A percentile compares a stretch with the other conserved stretches of the same genome.
Conservation (phyloP, 2,329 filamentous ascomycete species). For the Scytalidium sp. region DNA sequence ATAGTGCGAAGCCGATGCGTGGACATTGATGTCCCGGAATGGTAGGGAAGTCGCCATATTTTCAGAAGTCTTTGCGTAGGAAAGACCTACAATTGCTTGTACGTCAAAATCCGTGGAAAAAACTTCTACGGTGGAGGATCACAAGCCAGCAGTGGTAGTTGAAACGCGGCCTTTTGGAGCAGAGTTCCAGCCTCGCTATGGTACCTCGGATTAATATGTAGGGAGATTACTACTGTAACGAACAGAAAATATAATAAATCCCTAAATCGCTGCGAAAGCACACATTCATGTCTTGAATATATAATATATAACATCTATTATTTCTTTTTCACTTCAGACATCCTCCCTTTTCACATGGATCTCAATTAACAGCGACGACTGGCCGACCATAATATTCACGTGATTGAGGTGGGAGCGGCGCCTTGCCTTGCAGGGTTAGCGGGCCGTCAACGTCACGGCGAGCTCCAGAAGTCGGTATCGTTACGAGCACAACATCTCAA, state of each 20-base stretch:
- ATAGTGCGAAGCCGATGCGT: slow-evolving; percentile 88
- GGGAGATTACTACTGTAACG: background rate
- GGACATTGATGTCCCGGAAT: slow-evolving; percentile 96
- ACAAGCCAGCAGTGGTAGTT: background rate
- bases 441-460: background rate
- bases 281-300: no score
- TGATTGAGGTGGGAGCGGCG: background rate
- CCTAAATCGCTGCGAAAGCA: no score
- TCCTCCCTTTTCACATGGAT: no score
- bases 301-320: no score
- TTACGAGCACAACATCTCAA: background rate
- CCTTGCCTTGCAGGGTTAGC: background rate
- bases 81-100: background rate
- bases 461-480: background rate
- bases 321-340: no score
- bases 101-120: background rate
- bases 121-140: background rate
- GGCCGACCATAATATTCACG: background rate
- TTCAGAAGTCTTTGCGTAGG: slow-evolving; percentile 3
- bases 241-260: background rate
- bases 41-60: slow-evolving; percentile 58
- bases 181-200: background rate
- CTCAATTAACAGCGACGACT: no score
- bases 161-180: background rate
- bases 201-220: background rate